These are phyloP conservation scores for Kwoniella sp. DNA, from an alignment of 768 basidiomycete species.

Conservation along the genomic window DNA sequence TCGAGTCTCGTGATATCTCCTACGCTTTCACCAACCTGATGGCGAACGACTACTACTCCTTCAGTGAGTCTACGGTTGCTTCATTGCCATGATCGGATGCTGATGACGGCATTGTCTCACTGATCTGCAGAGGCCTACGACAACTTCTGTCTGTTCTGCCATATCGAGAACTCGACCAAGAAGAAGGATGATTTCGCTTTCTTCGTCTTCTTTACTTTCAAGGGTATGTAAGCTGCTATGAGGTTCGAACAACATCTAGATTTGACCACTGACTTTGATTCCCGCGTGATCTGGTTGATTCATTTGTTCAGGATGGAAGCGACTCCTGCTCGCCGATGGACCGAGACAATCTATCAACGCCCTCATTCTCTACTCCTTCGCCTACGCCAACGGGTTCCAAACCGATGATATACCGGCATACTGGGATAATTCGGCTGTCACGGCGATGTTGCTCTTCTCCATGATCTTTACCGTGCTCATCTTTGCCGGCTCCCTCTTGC, in stretches of 20 bases:
- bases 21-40: conserved; percentile 98
- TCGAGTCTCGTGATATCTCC: conserved; percentile 92
- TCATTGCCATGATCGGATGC: background rate
- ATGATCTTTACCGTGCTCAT: conserved; percentile 88
- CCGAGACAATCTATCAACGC: conserved; percentile 97
- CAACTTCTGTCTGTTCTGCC: conserved; percentile 97
- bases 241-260: background rate
- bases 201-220: conserved; percentile 99
- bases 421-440: conserved; percentile 66
- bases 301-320: conserved; percentile 72
- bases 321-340: conserved; percentile 85
- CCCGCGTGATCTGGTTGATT: no score
- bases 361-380: conserved; percentile 94
- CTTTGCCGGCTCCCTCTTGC: conserved; percentile 78
- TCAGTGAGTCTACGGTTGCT: conserved; percentile 64
- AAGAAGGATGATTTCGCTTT: conserved; percentile 96
- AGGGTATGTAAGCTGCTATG: conserved; percentile 65
- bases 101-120: conserved; percentile 1
- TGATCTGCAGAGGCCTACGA: conserved; percentile 76
- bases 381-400: conserved; percentile 70
- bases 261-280: background rate
- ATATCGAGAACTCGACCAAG: conserved; percentile 94
- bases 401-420: conserved; percentile 64
- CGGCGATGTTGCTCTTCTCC: conserved; percentile 80
- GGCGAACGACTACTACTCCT: conserved; percentile 94